Evolutionary conservation across 495 filamentous ascomycete species (phyloP).

Genomic region (Neurospora sp.): DNA sequence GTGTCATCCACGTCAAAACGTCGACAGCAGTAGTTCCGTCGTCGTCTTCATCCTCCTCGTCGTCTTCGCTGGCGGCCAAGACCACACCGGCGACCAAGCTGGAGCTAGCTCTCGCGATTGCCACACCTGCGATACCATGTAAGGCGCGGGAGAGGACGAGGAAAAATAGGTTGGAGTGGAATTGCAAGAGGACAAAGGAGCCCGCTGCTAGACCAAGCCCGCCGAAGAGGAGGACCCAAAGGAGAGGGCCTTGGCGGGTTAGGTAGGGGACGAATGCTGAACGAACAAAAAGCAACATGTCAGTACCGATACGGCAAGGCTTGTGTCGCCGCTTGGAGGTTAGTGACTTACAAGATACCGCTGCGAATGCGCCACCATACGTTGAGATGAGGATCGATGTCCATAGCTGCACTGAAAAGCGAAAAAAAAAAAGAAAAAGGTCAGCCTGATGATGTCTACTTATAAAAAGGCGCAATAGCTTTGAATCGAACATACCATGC

Average conservation of each 20-base stretch:
- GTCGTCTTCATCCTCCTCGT: background rate
- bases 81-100: conserved; percentile 5
- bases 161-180: conserved; percentile 4
- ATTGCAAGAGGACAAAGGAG: conserved; percentile 16
- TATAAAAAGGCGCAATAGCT: background rate
- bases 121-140: conserved; percentile 16
- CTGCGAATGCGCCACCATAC: conserved; percentile 19
- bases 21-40: background rate
- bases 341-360: conserved; percentile 16
- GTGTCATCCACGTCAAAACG: conserved; percentile 7
- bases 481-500: conserved; percentile 7
- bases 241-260: conserved; percentile 1
- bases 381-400: conserved; percentile 17
- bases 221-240: conserved; percentile 7
- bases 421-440: background rate
- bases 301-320: background rate
- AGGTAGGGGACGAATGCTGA: conserved; percentile 18
- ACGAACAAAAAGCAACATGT: background rate
- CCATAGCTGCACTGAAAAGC: conserved; percentile 17
- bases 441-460: background rate
- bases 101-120: conserved; percentile 11
- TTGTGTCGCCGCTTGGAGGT: background rate
- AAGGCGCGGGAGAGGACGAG: conserved; percentile 16
- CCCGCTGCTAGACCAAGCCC: conserved; percentile 12
- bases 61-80: background rate